These are phyloP conservation scores for Arthroderma sp. DNA, from an alignment of 2,329 filamentous ascomycete genomes.

Conservation along the genomic window DNA sequence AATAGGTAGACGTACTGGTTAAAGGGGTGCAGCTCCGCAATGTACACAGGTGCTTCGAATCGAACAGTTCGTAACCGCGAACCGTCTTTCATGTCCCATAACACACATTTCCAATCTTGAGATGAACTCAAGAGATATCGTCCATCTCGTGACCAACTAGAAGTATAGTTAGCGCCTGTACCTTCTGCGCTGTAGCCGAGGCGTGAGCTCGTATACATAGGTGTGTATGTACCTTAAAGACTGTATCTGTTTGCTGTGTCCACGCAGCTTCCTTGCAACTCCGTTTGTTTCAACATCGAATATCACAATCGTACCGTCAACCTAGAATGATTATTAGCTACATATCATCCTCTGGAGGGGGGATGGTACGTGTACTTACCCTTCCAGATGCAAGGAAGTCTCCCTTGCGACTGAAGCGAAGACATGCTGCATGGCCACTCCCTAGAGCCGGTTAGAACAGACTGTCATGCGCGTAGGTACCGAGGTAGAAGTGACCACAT, in stretches of 20 bases:
- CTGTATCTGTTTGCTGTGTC: constrained; percentile 87
- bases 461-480: constrained; percentile 33
- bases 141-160: constrained; percentile 79
- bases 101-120: constrained; percentile 89
- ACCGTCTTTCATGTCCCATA: constrained; percentile 79
- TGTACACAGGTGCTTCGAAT: constrained; percentile 88
- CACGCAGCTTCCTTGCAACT: constrained; percentile 82
- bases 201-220: not conserved
- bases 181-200: not conserved
- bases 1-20: constrained; percentile 55
- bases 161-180: not conserved
- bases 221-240: constrained; percentile 50
- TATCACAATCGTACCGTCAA: constrained; percentile 84
- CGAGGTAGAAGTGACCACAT: constrained; percentile 30
- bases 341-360: constrained; percentile 7
- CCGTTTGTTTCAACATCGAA: constrained; percentile 98
- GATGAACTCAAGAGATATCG: constrained; percentile 84
- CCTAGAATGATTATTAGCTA: constrained; percentile 24
- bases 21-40: constrained; percentile 84
- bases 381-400: constrained; percentile 91
- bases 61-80: constrained; percentile 68
- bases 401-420: constrained; percentile 85
- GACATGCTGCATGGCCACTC: constrained; percentile 52
- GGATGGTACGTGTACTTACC: constrained; percentile 35
- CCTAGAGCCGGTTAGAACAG: constrained; percentile 28